Conservation (phyloP, 2,329 filamentous ascomycete genomes). For the Trichoderma sp. region DNA sequence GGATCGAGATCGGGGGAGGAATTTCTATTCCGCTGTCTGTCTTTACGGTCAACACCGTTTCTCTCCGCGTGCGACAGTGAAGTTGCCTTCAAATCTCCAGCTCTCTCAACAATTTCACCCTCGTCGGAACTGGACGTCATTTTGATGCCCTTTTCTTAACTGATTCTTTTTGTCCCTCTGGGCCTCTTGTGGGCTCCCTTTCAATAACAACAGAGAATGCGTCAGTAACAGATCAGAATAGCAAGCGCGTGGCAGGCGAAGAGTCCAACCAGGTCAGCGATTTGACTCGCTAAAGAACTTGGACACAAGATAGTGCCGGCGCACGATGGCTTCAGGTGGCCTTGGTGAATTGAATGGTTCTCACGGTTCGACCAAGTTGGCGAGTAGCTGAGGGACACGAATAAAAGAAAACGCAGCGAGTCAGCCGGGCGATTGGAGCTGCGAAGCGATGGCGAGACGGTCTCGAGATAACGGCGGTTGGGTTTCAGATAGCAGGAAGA, state of each 20-base stretch:
- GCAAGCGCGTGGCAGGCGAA: constrained; percentile 40
- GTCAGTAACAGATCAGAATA: constrained; percentile 44
- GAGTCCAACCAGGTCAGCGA: constrained; percentile 50
- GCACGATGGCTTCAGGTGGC: background rate
- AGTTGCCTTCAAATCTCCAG: constrained; percentile 78
- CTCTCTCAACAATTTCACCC: constrained; percentile 79
- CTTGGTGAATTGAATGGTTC: background rate
- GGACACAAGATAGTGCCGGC: constrained; percentile 32
- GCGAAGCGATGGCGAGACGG: background rate
- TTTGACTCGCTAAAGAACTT: constrained; percentile 44
- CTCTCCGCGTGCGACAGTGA: constrained; percentile 74
- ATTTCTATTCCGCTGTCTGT: constrained; percentile 73
- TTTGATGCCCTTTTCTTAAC: constrained; percentile 29
- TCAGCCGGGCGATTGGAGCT: background rate
- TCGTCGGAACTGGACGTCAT: constrained; percentile 72
- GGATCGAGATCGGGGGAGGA: constrained; percentile 61
- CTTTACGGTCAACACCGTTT: constrained; percentile 88
- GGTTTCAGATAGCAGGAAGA: constrained; percentile 20
- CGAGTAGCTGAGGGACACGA: background rate
- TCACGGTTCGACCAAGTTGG: background rate
- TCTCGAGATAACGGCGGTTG: constrained; percentile 20
- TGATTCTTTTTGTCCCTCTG: background rate
- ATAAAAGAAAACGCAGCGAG: background rate
- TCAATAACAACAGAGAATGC: constrained; percentile 34
- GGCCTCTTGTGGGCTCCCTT: constrained; percentile 34